Evolutionary conservation across 2,329 filamentous ascomycete species (phyloP), one percentile per base, ranked within the genome.

Genomic region (Lachnellula hyalina): DNA sequence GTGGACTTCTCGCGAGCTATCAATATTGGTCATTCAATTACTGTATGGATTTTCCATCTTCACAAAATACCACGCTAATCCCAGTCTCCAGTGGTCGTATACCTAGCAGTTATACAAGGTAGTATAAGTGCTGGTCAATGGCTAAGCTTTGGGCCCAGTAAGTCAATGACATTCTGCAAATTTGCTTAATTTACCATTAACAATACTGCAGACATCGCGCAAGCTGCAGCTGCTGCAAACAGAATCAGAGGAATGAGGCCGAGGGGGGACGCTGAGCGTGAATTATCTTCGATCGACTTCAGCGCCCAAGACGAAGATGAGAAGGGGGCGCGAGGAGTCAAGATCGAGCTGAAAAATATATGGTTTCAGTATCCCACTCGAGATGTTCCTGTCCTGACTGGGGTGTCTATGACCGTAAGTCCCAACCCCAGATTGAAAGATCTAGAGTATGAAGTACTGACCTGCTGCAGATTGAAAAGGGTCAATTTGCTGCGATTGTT

Each of bases 401-500:
- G 78, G 1, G 70, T 90, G 54, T 83, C 77, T 40, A 55, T 61
- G 49, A 61, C 51, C 8, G 60, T 60, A 54, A 48, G 55, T 50
- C 19, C 14, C 44, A 9, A n/a, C 5, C 19, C 15, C 38, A 17
- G 34, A 4, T 77, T 96, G 3, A 81, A 87, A 64, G 87, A 86
- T 51, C 28, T n/a, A 46, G 23, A 25, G 6, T 15, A 23, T 17
- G 7, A 47, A 28, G 12, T 46, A 21, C 12, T 50, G 25, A 56
- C 32, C 15, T 35, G 14, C 34, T 21, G 9, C 21, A 65, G 58
- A 65, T 66, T 41, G 73, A 83, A 60, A 84, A 83, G 61, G 86
- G 86, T 4, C 83, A 88, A 65, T 89, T 88, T 64, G 84, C 81
- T 0, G 86, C 85, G 1, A 74, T 90, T 1, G 86, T 90, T 5